A percentile compares a stretch with the other conserved stretches of the same genome.
Evolutionary conservation across 2,329 filamentous ascomycete genomes (phyloP).

Genomic region (Cladosporium halotolerans): DNA sequence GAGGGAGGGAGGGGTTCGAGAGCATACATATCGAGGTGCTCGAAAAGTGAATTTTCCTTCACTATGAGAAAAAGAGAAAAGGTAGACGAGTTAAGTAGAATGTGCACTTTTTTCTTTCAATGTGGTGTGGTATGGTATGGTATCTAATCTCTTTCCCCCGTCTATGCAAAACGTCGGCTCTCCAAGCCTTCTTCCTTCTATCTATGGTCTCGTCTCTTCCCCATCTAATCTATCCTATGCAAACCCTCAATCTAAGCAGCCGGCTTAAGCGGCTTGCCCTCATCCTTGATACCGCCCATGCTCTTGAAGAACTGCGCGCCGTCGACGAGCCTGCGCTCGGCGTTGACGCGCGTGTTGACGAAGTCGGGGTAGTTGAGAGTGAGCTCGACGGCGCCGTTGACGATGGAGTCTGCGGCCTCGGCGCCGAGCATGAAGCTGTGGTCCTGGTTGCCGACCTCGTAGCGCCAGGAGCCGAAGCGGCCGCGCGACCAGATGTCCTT

Average conservation of each 20-base stretch:
- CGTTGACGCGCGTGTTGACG: slow-evolving; percentile 72
- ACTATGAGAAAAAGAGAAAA: too few species aligned
- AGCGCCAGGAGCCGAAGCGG: slow-evolving; percentile 96
- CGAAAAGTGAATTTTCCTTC: too few species aligned
- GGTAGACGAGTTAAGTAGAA: too few species aligned
- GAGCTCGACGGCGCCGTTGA: slow-evolving; percentile 82
- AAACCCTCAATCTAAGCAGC: background rate
- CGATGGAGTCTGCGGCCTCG: slow-evolving; percentile 84
- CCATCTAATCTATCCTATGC: too few species aligned
- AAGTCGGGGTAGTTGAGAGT: slow-evolving; percentile 97
- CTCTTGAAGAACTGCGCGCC: slow-evolving; percentile 54
- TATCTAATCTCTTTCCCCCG: too few species aligned
- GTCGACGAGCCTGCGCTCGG: slow-evolving; percentile 56
- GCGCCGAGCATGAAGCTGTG: slow-evolving; percentile 97
- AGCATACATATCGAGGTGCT: too few species aligned
- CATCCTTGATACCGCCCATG: background rate
- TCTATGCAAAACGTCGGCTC: too few species aligned
- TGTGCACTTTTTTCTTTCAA: too few species aligned
- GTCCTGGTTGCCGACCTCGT: slow-evolving; percentile 96
- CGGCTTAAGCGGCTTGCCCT: background rate
- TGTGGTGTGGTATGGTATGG: too few species aligned
- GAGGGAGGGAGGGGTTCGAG: too few species aligned
- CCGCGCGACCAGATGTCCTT: slow-evolving; percentile 92
- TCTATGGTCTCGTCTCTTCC: too few species aligned
- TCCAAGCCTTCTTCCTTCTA: too few species aligned